These are phyloP conservation scores for Flaveria robusta DNA, from an alignment of 129 eudicot genomes.

Conservation along the genomic window DNA sequence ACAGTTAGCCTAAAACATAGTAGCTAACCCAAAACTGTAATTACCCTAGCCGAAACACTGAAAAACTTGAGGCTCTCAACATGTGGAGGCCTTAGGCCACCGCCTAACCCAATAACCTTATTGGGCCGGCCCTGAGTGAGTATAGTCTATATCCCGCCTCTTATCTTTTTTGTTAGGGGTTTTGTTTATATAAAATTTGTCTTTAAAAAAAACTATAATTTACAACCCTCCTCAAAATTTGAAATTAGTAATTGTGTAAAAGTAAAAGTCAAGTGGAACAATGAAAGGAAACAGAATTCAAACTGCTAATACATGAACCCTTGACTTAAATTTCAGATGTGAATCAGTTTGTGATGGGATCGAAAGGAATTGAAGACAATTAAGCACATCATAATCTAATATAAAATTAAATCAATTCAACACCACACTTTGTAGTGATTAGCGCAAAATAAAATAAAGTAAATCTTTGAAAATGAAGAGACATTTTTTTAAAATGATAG, in stretches of 20 bases:
- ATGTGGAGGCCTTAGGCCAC: no score
- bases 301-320: slow-evolving; percentile 17
- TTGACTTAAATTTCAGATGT: slow-evolving; percentile 23
- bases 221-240: neutral
- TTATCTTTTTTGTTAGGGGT: no score
- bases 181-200: no score
- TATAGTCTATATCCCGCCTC: no score
- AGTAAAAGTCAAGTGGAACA: slow-evolving; percentile 15
- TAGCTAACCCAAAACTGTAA: no score
- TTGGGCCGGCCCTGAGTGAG: no score
- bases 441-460: neutral
- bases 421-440: neutral
- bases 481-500: neutral
- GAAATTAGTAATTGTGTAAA: neutral
- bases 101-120: no score
- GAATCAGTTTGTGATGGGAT: slow-evolving; percentile 3
- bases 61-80: no score
- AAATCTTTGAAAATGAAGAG: neutral
- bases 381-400: neutral
- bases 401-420: slow-evolving; percentile 5
- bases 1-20: no score
- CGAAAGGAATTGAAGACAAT: slow-evolving; percentile 24
- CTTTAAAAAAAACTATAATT: neutral
- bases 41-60: no score
- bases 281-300: slow-evolving; percentile 22